These are phyloP conservation scores for Aspergillus kassunensis DNA, from an alignment of 495 filamentous ascomycete genomes.

Conservation along the genomic window DNA sequence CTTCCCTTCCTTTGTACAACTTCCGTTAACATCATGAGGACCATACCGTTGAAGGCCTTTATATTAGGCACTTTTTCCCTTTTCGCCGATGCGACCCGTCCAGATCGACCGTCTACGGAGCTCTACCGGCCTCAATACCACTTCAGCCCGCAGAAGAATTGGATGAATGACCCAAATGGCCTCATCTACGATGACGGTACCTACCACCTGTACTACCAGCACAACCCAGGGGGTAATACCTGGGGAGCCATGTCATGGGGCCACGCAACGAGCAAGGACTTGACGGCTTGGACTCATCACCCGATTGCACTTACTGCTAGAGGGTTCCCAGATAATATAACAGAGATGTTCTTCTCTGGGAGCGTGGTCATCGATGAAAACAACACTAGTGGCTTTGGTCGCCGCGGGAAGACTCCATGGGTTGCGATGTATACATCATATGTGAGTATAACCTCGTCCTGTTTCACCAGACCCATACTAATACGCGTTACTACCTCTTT, in stretches of 20 bases:
- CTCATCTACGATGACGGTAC: conserved; percentile 38
- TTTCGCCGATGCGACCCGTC: too few species aligned
- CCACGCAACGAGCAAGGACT: conserved; percentile 36
- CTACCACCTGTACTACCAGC: conserved; percentile 41
- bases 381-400: conserved; percentile 56
- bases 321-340: conserved; percentile 40
- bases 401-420: conserved; percentile 44
- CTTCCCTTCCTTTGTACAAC: too few species aligned
- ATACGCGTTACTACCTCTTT: neutral
- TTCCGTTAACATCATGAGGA: too few species aligned
- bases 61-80: too few species aligned
- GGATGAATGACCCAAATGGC: conserved; percentile 61
- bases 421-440: conserved; percentile 55
- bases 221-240: conserved; percentile 30
- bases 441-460: conserved; percentile 11
- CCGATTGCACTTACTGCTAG: conserved; percentile 32
- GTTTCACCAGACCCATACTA: neutral
- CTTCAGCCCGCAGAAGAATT: conserved; percentile 48
- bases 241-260: conserved; percentile 43
- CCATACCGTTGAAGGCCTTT: too few species aligned
- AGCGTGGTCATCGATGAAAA: conserved; percentile 48
- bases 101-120: too few species aligned
- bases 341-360: conserved; percentile 47
- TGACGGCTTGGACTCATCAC: conserved; percentile 37
- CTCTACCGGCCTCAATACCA: conserved; percentile 46